These are phyloP conservation scores for Dillenia turbinata DNA, from an alignment of 164 flowering plant species.

Conservation along the genomic window DNA sequence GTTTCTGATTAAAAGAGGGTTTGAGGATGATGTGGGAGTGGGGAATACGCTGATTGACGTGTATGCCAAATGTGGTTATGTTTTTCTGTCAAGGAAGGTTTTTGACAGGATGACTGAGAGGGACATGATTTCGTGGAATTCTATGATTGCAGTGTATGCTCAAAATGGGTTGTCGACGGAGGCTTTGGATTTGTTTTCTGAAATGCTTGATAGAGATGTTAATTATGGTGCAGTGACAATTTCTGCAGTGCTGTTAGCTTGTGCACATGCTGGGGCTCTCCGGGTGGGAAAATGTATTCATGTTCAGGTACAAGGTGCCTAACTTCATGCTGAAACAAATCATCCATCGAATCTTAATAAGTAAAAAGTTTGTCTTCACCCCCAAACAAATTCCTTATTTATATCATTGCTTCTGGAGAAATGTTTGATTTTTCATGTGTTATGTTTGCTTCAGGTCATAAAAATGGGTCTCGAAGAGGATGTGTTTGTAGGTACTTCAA, in stretches of 20 bases:
- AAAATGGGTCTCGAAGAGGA: slow-evolving; percentile 54
- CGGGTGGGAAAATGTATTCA: slow-evolving; percentile 66
- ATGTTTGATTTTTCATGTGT: not conserved
- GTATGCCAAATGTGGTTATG: slow-evolving; percentile 63
- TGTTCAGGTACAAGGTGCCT: slow-evolving; percentile 48
- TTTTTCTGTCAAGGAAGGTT: slow-evolving; percentile 44
- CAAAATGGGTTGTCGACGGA: slow-evolving; percentile 59
- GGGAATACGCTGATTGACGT: slow-evolving; percentile 75
- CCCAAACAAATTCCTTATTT: too few species aligned
- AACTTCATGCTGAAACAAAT: not conserved
- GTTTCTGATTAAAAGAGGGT: slow-evolving; percentile 48
- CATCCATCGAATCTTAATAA: too few species aligned
- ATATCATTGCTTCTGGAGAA: not conserved
- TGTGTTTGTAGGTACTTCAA: slow-evolving; percentile 72
- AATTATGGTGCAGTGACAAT: slow-evolving; percentile 54
- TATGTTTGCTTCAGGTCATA: slow-evolving; percentile 36
- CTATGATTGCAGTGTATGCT: slow-evolving; percentile 66
- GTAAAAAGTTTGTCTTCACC: too few species aligned
- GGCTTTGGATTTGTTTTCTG: slow-evolving; percentile 52
- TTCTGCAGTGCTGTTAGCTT: slow-evolving; percentile 68
- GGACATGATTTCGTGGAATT: slow-evolving; percentile 79
- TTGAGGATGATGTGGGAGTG: slow-evolving; percentile 39
- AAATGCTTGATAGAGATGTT: slow-evolving; percentile 38
- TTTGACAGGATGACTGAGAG: slow-evolving; percentile 58
- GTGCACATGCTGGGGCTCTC: slow-evolving; percentile 67